Conservation (phyloP, 352 stramenopile genomes). For the Phytopythium sindhum region DNA sequence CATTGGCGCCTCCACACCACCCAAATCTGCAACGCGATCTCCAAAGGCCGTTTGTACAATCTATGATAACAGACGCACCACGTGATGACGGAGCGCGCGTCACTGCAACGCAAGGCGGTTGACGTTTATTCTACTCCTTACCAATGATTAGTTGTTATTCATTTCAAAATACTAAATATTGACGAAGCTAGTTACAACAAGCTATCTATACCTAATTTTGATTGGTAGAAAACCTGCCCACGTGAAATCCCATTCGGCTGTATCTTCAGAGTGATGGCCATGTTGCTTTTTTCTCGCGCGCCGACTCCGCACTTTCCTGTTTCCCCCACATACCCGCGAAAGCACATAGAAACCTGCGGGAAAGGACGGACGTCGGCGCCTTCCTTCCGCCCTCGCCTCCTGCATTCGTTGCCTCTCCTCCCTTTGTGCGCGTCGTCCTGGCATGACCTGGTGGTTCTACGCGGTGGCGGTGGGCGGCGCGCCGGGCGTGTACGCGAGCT, state of each 20-base stretch:
- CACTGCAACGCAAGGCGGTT: no score
- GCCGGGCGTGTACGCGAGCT: constrained; percentile 37
- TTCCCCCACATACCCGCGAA: not conserved
- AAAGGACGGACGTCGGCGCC: not conserved
- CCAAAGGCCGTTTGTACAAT: not conserved
- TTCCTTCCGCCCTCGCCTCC: not conserved
- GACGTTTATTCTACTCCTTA: no score
- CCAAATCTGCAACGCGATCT: not conserved
- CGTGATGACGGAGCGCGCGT: not conserved
- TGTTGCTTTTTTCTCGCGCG: constrained; percentile 9
- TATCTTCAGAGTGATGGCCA: constrained; percentile 1
- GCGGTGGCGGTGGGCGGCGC: constrained; percentile 33
- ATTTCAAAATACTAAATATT: no score
- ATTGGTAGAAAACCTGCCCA: not conserved
- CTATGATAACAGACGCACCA: not conserved
- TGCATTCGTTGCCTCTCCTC: no score
- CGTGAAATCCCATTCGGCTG: not conserved
- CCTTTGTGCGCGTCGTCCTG: no score
- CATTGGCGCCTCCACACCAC: not conserved
- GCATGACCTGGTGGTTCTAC: constrained; percentile 26
- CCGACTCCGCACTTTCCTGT: not conserved
- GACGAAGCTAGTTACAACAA: no score
- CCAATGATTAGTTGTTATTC: not conserved
- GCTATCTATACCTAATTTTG: no score
- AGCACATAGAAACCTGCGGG: not conserved